Percentiles rank a stretch among this genome's conserved stretches.
These are phyloP conservation scores for Ceratobasidium sp. DNA, from an alignment of 1,284 basidiomycete species.

Conservation along the genomic window DNA sequence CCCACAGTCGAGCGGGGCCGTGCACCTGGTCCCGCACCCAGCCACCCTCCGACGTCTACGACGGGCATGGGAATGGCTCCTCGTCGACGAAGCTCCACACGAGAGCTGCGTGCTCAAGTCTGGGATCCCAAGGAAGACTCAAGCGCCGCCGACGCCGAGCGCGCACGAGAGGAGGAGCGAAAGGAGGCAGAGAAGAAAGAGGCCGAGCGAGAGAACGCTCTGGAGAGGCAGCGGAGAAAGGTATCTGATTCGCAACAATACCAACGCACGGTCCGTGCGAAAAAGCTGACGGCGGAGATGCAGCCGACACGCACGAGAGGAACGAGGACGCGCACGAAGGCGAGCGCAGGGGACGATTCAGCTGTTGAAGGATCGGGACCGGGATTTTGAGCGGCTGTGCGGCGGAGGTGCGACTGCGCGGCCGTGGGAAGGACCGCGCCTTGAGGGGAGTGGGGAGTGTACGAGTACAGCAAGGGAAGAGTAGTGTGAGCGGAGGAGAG, in stretches of 20 bases:
- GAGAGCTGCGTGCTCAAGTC: conserved; percentile 27
- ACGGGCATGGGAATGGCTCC: conserved; percentile 33
- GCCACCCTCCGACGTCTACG: conserved; percentile 28
- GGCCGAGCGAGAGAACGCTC: conserved; percentile 15
- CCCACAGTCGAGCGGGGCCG: conserved; percentile 1
- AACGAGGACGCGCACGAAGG: background rate
- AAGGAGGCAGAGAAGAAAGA: conserved; percentile 23
- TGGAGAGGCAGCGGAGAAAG: conserved; percentile 36
- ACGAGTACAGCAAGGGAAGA: background rate
- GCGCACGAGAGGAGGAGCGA: conserved; percentile 26
- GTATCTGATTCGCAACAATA: conserved; percentile 25
- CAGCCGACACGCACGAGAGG: background rate
- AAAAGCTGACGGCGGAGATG: conserved; percentile 3
- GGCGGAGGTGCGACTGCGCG: conserved; percentile 33
- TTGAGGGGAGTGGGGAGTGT: conserved; percentile 31
- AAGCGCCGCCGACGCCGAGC: conserved; percentile 32
- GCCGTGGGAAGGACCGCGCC: conserved; percentile 26
- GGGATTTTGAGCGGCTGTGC: conserved; percentile 25
- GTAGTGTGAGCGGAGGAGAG: background rate
- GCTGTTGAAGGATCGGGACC: conserved; percentile 7
- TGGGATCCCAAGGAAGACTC: conserved; percentile 40
- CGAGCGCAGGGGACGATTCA: background rate
- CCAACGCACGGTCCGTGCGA: background rate
- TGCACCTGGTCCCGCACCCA: background rate
- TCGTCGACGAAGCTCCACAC: conserved; percentile 31